Evolutionary conservation across 257 asterid species (phyloP), one percentile per base, ranked within the genome.

Genomic region (Fraxinus anomala): DNA sequence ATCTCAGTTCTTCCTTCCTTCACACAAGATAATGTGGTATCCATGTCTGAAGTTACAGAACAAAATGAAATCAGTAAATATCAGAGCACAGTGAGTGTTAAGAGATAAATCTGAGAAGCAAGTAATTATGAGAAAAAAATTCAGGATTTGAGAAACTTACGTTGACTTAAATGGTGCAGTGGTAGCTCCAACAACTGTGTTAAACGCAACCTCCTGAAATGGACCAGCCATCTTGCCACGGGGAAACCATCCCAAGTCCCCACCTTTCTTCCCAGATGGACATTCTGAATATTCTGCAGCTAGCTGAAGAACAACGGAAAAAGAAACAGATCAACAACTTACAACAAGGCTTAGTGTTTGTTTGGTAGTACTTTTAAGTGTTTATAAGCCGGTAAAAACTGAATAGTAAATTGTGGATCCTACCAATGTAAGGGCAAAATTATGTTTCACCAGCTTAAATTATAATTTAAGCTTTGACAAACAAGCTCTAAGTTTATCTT

Each of bases 221-320:
- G 99, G 99, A 69, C 99, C 98, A 36, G 99, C 99, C 98, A 96
- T 93, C 81, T 96, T 96, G 47, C 99, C 98, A 37, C 99, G 97
- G 0, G 99, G 99, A 80, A 96, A 93, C 98, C 98, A 96, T 81
- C 99, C 99, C 26, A 96, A 82, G 72, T 96, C 99, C 23, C 99
- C 98, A 37, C 99, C 99, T 77, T 96, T 96, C 90, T 96, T 96
- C 36, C 97, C 98, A 0, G 99, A 96, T 14, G 99, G 98, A 75
- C 99, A 96, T 86, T 96, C 99, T 13, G 99, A 96, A 82, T 87
- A 96, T 74, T 91, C 97, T 11, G 97, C 91, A 47, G 99, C 99
- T 85, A 94, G 16, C 97, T 94, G 89, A 71, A 79, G 68, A 54
- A 74, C 73, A 34, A 14, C 70, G 72, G 36, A 14, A 31, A 23